Evolutionary conservation across 2,329 filamentous ascomycete genomes (phyloP).

Genomic region (Penicillium sp.): DNA sequence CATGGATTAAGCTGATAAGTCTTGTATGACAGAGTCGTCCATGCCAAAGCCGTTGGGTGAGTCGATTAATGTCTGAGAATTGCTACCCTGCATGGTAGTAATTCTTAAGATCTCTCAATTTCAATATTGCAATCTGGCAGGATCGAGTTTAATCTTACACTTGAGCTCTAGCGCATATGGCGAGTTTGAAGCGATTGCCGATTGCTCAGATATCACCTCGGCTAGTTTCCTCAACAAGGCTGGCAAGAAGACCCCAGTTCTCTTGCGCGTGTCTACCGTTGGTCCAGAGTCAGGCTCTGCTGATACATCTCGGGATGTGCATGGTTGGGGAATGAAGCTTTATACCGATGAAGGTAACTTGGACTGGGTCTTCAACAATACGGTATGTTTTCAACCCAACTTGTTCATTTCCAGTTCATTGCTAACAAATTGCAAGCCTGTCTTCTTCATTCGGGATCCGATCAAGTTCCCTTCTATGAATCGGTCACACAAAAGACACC

Average conservation of each 20-base stretch:
- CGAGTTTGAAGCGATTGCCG: conserved; percentile 66
- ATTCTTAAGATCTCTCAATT: too few species aligned
- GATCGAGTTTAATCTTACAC: conserved; percentile 57
- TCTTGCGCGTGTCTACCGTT: conserved; percentile 57
- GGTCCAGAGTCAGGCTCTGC: conserved; percentile 54
- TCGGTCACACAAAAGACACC: conserved; percentile 71
- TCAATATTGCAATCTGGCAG: too few species aligned
- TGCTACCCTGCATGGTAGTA: too few species aligned
- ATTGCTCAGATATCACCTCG: conserved; percentile 62
- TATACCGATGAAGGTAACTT: conserved; percentile 59
- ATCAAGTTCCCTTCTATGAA: conserved; percentile 74
- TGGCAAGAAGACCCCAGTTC: conserved; percentile 60
- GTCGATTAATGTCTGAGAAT: conserved; percentile 11
- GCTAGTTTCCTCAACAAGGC: conserved; percentile 60
- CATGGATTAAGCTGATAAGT: background rate
- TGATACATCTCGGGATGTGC: conserved; percentile 56
- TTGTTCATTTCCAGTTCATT: background rate
- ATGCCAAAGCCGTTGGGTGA: conserved; percentile 35
- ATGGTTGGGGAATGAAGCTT: conserved; percentile 58
- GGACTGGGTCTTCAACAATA: conserved; percentile 53
- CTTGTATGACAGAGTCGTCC: conserved; percentile 22
- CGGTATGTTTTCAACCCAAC: conserved; percentile 7
- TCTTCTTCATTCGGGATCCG: conserved; percentile 72
- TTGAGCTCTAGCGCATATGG: conserved; percentile 61
- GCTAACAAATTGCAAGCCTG: conserved; percentile 50